Evolutionary conservation across 2,329 filamentous ascomycete species (phyloP).

Genomic region (Aspergillus viridinutans): DNA sequence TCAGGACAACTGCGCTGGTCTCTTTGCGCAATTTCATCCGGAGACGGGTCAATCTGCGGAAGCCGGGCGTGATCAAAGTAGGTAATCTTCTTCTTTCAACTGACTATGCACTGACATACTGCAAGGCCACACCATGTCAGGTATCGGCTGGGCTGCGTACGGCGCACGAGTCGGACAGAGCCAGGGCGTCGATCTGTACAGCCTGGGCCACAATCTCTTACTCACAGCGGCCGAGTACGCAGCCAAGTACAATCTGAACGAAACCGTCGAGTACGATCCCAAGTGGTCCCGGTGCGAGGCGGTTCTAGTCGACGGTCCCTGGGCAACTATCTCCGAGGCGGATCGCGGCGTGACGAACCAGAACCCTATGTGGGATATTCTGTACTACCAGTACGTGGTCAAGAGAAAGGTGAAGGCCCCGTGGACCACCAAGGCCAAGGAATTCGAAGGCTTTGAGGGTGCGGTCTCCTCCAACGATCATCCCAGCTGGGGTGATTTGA

Average conservation of each 20-base stretch:
- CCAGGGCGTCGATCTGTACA: conserved; percentile 36
- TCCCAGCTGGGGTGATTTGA: conserved; percentile 30
- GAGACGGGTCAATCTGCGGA: conserved; percentile 36
- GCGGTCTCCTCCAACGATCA: conserved; percentile 12
- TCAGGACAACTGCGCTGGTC: conserved; percentile 36
- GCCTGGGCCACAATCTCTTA: conserved; percentile 28
- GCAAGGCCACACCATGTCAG: conserved; percentile 25
- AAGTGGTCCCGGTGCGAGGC: conserved; percentile 39
- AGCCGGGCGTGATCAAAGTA: conserved; percentile 35
- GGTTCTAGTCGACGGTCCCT: conserved; percentile 38
- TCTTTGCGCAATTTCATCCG: conserved; percentile 24
- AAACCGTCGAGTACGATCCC: conserved; percentile 33
- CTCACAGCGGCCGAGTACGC: conserved; percentile 37
- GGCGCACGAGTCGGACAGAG: conserved; percentile 32
- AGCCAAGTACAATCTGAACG: conserved; percentile 38
- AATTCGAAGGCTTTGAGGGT: conserved; percentile 13
- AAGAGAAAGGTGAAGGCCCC: conserved; percentile 19
- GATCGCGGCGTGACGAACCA: conserved; percentile 13
- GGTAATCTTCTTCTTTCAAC: neutral
- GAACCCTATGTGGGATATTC: conserved; percentile 17
- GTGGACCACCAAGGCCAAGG: conserved; percentile 15
- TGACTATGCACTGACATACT: neutral
- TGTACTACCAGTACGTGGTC: conserved; percentile 32
- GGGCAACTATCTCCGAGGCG: conserved; percentile 25
- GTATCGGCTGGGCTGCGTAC: conserved; percentile 33